Conservation (phyloP, 2,329 filamentous ascomycete genomes). For the Cladophialophora yegresii region DNA sequence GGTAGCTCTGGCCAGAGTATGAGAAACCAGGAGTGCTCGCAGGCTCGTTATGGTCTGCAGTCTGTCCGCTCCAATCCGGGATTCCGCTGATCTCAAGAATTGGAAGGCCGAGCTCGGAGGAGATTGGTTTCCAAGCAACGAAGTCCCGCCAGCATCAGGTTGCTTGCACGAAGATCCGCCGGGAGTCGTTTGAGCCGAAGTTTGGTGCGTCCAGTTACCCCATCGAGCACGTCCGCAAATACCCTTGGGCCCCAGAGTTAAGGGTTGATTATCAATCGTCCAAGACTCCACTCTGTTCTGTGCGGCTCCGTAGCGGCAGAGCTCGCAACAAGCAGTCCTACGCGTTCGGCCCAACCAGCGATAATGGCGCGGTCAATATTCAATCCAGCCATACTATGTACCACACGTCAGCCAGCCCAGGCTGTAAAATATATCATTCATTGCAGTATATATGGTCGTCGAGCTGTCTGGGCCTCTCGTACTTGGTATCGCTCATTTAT, state of each 20-base stretch:
- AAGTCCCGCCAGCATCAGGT: neutral
- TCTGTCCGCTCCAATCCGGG: neutral
- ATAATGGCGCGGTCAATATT: neutral
- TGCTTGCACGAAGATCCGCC: neutral
- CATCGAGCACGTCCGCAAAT: neutral
- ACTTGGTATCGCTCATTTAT: neutral
- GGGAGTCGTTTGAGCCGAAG: conserved; percentile 10
- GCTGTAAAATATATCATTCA: neutral
- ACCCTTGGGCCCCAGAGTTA: too few relatives aligned
- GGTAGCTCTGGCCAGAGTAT: neutral
- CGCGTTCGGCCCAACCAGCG: neutral
- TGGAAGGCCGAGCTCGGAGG: neutral
- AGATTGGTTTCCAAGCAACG: neutral
- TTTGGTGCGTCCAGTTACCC: conserved; percentile 15
- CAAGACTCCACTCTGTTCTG: neutral
- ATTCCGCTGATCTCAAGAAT: neutral
- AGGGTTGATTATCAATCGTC: neutral
- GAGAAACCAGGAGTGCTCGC: neutral
- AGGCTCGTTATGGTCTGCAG: neutral
- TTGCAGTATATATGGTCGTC: neutral
- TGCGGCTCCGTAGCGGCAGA: neutral
- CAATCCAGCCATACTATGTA: too few relatives aligned
- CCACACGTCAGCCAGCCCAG: neutral
- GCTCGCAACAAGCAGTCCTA: neutral
- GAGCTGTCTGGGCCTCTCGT: neutral